Percentiles rank a stretch among this genome's conserved stretches.
Evolutionary conservation across 257 asterid genomes (phyloP).

Genomic region (Lycium barbarum): DNA sequence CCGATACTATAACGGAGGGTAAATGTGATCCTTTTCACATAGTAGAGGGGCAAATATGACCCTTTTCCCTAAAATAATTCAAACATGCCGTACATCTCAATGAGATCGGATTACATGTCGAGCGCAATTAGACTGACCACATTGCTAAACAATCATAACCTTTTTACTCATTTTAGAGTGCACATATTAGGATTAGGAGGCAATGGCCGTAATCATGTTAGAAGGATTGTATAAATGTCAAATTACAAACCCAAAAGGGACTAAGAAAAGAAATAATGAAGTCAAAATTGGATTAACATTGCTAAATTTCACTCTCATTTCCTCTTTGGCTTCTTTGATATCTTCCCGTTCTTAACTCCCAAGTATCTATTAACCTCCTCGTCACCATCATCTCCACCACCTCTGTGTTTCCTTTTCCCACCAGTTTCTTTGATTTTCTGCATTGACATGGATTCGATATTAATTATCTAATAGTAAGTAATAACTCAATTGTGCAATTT

Average conservation of each 20-base stretch:
- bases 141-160: not conserved
- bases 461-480: not conserved
- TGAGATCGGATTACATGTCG: too few relatives aligned
- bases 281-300: not conserved
- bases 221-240: not conserved
- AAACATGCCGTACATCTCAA: not conserved
- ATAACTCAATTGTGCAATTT: not conserved
- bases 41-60: too few relatives aligned
- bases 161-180: not conserved
- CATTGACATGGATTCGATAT: constrained; percentile 2
- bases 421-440: constrained; percentile 80
- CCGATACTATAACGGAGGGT: too few relatives aligned
- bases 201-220: not conserved
- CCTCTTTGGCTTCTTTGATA: constrained; percentile 51
- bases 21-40: too few relatives aligned
- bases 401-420: constrained; percentile 51
- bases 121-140: not conserved
- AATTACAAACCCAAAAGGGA: not conserved
- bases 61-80: too few relatives aligned
- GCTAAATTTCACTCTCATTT: constrained; percentile 33
- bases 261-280: not conserved
- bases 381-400: constrained; percentile 56
- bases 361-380: constrained; percentile 56
- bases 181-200: not conserved
- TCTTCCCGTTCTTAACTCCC: constrained; percentile 53